A percentile compares a stretch with the other conserved stretches of the same genome.
phyloP scores from a whole-genome alignment of 2,329 filamentous ascomycete genomes.

The Monilinia vaccinii-corymbosi region DNA sequence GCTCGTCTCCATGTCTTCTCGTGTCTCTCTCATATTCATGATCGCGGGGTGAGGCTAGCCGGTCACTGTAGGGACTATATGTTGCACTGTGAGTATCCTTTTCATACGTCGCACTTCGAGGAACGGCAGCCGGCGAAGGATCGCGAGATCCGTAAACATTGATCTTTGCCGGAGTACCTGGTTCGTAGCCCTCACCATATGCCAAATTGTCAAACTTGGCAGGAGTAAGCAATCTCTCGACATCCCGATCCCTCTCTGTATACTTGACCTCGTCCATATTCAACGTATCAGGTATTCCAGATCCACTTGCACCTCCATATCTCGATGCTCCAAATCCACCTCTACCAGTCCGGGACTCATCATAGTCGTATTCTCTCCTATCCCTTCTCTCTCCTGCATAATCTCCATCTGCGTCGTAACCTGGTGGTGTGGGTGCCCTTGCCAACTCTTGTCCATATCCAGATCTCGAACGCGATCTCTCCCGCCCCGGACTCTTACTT shows the following conservation, averaged over 20 bases:
- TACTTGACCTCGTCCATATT: slow-evolving; percentile 5
- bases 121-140: neutral
- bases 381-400: slow-evolving; percentile 8
- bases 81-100: neutral
- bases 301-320: slow-evolving; percentile 2
- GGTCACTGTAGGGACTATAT: neutral
- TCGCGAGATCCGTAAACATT: slow-evolving; percentile 7
- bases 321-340: neutral
- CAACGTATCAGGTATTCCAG: slow-evolving; percentile 11
- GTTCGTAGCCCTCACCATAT: slow-evolving; percentile 3
- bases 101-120: neutral
- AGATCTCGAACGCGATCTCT: slow-evolving; percentile 19
- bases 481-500: slow-evolving; percentile 26
- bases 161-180: slow-evolving; percentile 3
- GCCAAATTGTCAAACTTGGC: slow-evolving; percentile 1
- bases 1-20: slow-evolving; percentile 16
- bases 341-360: slow-evolving; percentile 1
- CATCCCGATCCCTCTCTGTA: neutral
- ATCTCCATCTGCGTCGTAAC: slow-evolving; percentile 13
- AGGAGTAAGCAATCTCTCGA: neutral
- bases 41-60: slow-evolving; percentile 1
- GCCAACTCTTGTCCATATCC: slow-evolving; percentile 11
- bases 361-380: slow-evolving; percentile 12
- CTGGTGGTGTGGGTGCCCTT: slow-evolving; percentile 15
- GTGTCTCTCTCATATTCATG: slow-evolving; percentile 12